Evolutionary conservation across 2,329 filamentous ascomycete genomes (phyloP).

Genomic region (Pseudogymnoascus sp.): DNA sequence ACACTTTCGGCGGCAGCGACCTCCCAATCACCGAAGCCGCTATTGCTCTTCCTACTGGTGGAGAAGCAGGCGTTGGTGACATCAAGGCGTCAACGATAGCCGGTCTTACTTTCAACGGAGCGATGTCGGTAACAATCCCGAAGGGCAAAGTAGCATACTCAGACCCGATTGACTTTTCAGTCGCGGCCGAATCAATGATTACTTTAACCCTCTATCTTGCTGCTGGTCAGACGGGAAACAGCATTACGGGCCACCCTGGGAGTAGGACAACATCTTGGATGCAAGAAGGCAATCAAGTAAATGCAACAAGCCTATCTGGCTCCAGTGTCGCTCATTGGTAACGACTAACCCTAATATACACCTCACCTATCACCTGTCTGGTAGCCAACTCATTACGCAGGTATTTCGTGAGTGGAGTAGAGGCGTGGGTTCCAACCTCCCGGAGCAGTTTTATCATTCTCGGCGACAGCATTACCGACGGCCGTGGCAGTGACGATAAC

Average conservation of each 20-base stretch:
- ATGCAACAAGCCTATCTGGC: constrained; percentile 34
- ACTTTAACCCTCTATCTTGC: constrained; percentile 50
- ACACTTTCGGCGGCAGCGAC: constrained; percentile 53
- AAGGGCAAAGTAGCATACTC: constrained; percentile 50
- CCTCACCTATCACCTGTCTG: too few species aligned
- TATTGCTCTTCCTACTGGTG: constrained; percentile 45
- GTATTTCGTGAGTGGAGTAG: constrained; percentile 54
- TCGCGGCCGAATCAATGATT: constrained; percentile 43
- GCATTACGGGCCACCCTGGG: constrained; percentile 56
- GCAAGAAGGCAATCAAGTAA: constrained; percentile 44
- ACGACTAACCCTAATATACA: not conserved
- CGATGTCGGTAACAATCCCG: constrained; percentile 41
- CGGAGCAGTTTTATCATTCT: constrained; percentile 44
- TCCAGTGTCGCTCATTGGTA: constrained; percentile 32
- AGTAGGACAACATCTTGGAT: constrained; percentile 55
- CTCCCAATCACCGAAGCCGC: constrained; percentile 51
- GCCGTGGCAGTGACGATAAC: constrained; percentile 52
- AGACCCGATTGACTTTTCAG: constrained; percentile 48
- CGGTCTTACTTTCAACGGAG: constrained; percentile 50
- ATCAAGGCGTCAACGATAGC: constrained; percentile 45
- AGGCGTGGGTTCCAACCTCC: constrained; percentile 41
- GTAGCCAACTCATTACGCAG: constrained; percentile 23
- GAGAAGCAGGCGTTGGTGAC: constrained; percentile 42
- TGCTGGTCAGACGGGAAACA: constrained; percentile 44
- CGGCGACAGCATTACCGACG: constrained; percentile 60